Evolutionary conservation across 2,329 filamentous ascomycete genomes (phyloP).

Genomic region (Microcyclospora tardicrescens): DNA sequence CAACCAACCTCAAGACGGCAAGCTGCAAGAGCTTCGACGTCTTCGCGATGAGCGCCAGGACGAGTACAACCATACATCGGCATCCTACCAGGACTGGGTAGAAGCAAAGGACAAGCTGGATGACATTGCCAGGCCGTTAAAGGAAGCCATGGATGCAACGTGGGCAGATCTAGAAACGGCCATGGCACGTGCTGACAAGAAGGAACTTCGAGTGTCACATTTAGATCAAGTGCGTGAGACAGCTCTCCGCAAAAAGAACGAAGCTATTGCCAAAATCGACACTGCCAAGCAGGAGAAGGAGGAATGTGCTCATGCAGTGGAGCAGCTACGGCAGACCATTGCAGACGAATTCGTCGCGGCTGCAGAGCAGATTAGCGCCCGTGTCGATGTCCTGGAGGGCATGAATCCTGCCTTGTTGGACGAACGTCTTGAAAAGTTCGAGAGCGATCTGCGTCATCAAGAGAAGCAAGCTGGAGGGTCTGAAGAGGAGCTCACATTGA

Average conservation of each 20-base stretch:
- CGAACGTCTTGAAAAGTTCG: conserved; percentile 19
- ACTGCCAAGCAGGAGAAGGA: conserved; percentile 19
- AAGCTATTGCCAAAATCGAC: conserved; percentile 24
- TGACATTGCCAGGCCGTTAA: conserved; percentile 19
- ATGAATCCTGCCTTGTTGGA: conserved; percentile 22
- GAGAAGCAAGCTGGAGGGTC: conserved; percentile 20
- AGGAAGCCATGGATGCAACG: conserved; percentile 21
- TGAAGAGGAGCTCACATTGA: conserved; percentile 16
- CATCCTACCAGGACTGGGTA: conserved; percentile 37
- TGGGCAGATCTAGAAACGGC: conserved; percentile 14
- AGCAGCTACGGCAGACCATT: conserved; percentile 14
- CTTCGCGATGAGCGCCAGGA: conserved; percentile 45
- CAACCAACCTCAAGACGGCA: conserved; percentile 49
- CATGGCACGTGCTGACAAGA: conserved; percentile 18
- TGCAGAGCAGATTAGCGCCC: conserved; percentile 13
- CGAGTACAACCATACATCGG: conserved; percentile 15
- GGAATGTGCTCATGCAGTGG: conserved; percentile 7
- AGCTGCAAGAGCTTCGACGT: conserved; percentile 29
- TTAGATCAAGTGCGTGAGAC: conserved; percentile 21
- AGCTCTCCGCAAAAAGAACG: conserved; percentile 31
- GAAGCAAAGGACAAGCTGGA: conserved; percentile 32
- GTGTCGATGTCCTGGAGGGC: conserved; percentile 18
- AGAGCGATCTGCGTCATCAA: conserved; percentile 15
- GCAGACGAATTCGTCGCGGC: conserved; percentile 14
- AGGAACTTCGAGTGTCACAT: conserved; percentile 18